Evolutionary conservation across 2,329 filamentous ascomycete species (phyloP), one percentile per base, ranked within the genome.

Genomic region (Lasiodiplodia hormozganensis): DNA sequence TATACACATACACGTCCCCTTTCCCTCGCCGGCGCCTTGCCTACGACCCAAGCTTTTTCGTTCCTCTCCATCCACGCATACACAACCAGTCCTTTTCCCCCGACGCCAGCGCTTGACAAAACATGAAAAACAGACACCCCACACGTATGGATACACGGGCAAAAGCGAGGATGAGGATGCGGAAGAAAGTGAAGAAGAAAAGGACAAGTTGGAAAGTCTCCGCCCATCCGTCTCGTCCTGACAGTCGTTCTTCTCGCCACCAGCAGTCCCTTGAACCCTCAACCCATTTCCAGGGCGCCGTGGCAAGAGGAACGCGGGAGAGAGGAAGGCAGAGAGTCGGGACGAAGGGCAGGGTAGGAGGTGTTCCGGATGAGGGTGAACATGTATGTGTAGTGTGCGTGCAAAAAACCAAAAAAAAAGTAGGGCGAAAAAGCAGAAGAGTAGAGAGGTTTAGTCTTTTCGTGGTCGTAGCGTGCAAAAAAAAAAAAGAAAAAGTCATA

Each of bases 361-460:
- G 16, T 51, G 7, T 14, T 28, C 5, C 4, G 28, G 28, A 28
- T n/a, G 16, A 6, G 21, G 47, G 47, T 52, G 14, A 21, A 47
- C n/a, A 36, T 53, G 47, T 65, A 18, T 36, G 64, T 56, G 43
- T 66, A n/a, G 12, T 23, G 47, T 57, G 51, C 47, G 23, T 34
- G 25, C 40, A 18, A 25, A 51, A 34, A 47, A 31, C 23, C n/a
- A n/a, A 12, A 52, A n/a, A 36, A 34, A 11, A n/a, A 64, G 10
- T 34, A 62, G n/a, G 49, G 11, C 34, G 28, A 38, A n/a, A 43
- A 47, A 47, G 28, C 38, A 36, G 28, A 4, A 40, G 60, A 57
- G 64, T 66, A 57, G 53, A 56, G 62, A 65, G 43, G 36, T 64
- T 52, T 38, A 38, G 31, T 64, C 60, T 64, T 64, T 64, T 64